Evolutionary conservation across 208 protist genomes (phyloP), one percentile per base, ranked within the genome.

Genomic region (Trypanosomatidae sp.): DNA sequence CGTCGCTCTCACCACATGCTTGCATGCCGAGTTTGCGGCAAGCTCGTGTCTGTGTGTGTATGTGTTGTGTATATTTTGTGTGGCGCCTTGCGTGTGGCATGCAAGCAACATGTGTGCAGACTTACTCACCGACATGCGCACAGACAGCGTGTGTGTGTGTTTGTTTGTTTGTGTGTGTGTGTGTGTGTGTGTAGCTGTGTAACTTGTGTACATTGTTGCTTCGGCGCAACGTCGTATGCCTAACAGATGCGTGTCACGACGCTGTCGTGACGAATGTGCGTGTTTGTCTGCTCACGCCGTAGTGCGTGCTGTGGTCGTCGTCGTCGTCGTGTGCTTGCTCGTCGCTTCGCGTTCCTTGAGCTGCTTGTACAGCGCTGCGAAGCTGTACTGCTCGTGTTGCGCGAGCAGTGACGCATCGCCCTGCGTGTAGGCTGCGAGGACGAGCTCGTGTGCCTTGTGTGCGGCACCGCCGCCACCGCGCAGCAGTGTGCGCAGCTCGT

Each of bases 361-460:
- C 8, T 58, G 59, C 22, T 75, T 69, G 55, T 84, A 88, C 7
- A 56, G 28, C 6, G 66, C 53, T 6, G 59, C 58, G 48, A 84
- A 88, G 37, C 69, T 72, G 20, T 46, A 43, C n/a, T 59, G 30
- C 26, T 66, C 46, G 35, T 75, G 54, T 18, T 53, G 25, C 15
- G 33, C 52, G 4, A 92, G 60, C 43, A 82, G 19, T 6, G 21
- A 47, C 0, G 71, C 27, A 50, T 83, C 61, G 10, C 51, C 26
- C 21, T 71, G 56, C 30, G 68, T 83, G 54, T 74, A 66, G 5
- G 68, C 76, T 10, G 43, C 43, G 4, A 41, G 48, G n/a, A 92
- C 64, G 4, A 67, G 43, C 22, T 92, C 69, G 18, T 64, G 62
- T 16, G 50, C 71, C 8, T 64, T 56, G n/a, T n/a, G n/a, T n/a